Conservation (phyloP, 139 green algal genomes). For the Chlorella sorokiniana region DNA sequence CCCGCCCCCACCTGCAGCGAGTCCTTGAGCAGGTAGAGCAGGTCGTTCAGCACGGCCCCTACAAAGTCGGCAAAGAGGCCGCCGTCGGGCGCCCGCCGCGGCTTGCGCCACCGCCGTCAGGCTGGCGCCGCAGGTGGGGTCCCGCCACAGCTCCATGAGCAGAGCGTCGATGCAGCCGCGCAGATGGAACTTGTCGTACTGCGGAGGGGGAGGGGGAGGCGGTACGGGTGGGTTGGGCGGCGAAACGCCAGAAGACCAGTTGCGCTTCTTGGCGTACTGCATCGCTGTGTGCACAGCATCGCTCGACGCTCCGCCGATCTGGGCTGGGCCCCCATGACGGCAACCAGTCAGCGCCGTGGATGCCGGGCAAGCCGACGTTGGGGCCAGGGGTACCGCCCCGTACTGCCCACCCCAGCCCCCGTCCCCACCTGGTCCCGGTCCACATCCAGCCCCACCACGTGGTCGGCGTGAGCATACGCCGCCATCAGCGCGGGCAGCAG, state of each 20-base stretch:
- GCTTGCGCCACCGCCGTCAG: constrained; percentile 55
- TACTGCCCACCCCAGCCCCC: background rate
- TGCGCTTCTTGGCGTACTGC: too few species aligned
- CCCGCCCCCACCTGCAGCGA: background rate
- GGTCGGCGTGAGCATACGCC: constrained; percentile 71
- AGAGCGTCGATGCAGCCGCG: constrained; percentile 61
- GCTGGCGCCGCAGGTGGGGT: constrained; percentile 54
- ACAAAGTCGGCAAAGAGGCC: constrained; percentile 62
- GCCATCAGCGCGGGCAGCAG: constrained; percentile 79
- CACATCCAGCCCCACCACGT: constrained; percentile 85
- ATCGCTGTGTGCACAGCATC: too few species aligned
- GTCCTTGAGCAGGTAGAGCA: constrained; percentile 87
- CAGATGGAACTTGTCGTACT: constrained; percentile 77
- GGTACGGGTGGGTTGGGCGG: too few species aligned
- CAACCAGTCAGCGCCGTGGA: too few species aligned
- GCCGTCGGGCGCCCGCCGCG: background rate
- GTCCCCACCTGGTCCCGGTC: constrained; percentile 61
- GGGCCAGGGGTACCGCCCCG: background rate
- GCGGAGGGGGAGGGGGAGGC: background rate
- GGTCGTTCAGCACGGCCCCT: constrained; percentile 70
- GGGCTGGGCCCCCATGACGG: too few species aligned
- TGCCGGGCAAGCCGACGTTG: too few species aligned
- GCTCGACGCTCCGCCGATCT: too few species aligned
- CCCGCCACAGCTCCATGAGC: constrained; percentile 77
- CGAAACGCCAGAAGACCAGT: too few species aligned